Conservation (phyloP, 345 rosid species). For the Balakata baccata region DNA sequence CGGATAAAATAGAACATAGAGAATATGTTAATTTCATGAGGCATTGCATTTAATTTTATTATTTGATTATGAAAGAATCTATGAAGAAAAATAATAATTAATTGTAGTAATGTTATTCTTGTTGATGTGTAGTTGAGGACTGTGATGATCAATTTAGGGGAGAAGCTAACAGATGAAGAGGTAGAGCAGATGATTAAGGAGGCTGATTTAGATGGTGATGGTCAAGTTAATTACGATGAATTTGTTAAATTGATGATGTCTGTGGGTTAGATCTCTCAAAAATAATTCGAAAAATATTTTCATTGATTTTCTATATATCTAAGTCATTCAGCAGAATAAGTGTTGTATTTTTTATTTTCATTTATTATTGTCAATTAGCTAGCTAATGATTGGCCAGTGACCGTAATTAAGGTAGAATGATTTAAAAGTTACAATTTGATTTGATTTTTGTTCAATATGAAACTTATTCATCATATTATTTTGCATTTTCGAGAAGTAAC, state of each 20-base stretch:
- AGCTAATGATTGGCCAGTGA: conserved; percentile 6
- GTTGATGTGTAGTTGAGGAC: conserved; percentile 58
- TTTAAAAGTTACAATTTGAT: conserved; percentile 16
- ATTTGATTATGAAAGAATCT: not conserved
- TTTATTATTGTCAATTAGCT: not conserved
- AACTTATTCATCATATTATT: no score
- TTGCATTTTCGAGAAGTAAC: no score
- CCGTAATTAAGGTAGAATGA: conserved; percentile 18
- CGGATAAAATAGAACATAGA: no score
- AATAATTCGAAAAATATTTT: no score
- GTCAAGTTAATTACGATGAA: conserved; percentile 82
- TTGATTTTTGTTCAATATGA: no score
- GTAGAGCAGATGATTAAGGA: conserved; percentile 85
- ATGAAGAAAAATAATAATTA: not conserved
- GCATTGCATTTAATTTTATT: not conserved
- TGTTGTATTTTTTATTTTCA: not conserved
- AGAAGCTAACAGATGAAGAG: conserved; percentile 80
- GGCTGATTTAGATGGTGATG: conserved; percentile 96
- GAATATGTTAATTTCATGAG: not conserved
- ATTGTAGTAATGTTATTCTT: not conserved
- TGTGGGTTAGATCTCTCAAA: conserved; percentile 8
- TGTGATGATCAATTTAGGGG: conserved; percentile 93
- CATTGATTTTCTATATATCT: no score
- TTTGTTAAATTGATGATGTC: conserved; percentile 80
- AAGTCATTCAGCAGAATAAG: not conserved